Evolutionary conservation across 192 early-diverging fungal genomes (phyloP).

Genomic region (Coemansia sp.): DNA sequence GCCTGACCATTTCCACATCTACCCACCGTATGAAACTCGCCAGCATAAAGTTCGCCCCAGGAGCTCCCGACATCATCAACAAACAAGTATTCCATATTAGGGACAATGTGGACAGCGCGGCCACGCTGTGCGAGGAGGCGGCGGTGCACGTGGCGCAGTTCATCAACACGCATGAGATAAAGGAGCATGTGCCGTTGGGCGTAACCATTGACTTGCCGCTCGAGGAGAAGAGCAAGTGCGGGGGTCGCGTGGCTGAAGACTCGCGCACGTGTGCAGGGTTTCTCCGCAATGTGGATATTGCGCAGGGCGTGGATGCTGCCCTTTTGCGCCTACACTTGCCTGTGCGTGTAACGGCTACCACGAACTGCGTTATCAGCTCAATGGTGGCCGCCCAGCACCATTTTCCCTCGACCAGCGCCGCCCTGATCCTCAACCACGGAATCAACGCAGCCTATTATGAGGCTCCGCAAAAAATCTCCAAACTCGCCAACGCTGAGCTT

Average conservation of each 20-base stretch:
- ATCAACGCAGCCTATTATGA: conserved; percentile 96
- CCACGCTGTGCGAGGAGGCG: conserved; percentile 65
- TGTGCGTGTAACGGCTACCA: conserved; percentile 79
- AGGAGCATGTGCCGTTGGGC: conserved; percentile 53
- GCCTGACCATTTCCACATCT: conserved; percentile 36
- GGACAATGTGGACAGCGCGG: background rate
- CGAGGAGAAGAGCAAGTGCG: conserved; percentile 70
- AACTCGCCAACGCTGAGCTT: conserved; percentile 35
- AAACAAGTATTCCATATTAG: conserved; percentile 38
- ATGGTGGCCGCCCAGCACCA: conserved; percentile 83
- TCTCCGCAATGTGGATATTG: conserved; percentile 74
- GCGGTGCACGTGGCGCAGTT: conserved; percentile 79
- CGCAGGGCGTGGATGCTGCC: conserved; percentile 70
- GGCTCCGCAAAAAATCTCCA: conserved; percentile 60
- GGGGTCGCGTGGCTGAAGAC: conserved; percentile 57
- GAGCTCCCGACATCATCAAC: conserved; percentile 25
- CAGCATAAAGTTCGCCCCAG: conserved; percentile 29
- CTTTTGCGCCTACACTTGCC: conserved; percentile 67
- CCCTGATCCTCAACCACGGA: conserved; percentile 91
- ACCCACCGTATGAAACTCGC: conserved; percentile 26
- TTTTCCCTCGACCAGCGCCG: conserved; percentile 70
- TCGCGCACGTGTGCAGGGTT: conserved; percentile 25
- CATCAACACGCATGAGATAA: conserved; percentile 51
- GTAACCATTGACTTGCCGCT: conserved; percentile 95
- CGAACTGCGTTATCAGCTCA: conserved; percentile 95